Evolutionary conservation across 768 basidiomycete species (phyloP).

Genomic region (Kondoa malvinella): DNA sequence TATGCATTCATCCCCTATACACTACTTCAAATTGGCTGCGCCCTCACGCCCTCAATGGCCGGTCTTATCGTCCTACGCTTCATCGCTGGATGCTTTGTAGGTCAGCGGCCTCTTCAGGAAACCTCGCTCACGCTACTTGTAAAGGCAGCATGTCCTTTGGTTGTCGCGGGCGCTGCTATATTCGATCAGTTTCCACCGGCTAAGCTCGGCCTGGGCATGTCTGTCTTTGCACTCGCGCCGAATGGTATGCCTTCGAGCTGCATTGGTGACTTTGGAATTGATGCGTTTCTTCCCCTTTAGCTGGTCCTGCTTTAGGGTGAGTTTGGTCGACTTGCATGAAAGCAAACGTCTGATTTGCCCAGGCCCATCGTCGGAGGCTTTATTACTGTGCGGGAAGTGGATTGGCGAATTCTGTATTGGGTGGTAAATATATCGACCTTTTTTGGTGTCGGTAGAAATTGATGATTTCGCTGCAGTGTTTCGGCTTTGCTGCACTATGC

Average conservation of each 20-base stretch:
- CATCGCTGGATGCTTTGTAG: too few relatives aligned
- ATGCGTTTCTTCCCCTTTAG: neutral
- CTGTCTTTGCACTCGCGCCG: neutral
- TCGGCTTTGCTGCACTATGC: neutral
- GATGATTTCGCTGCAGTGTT: neutral
- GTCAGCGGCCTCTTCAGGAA: too few relatives aligned
- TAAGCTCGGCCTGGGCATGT: neutral
- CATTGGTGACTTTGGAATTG: too few relatives aligned
- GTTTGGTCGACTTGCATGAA: too few relatives aligned
- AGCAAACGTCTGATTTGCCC: too few relatives aligned
- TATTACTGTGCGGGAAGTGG: neutral
- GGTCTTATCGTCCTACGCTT: too few relatives aligned
- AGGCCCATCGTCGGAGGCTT: neutral
- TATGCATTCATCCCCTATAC: neutral
- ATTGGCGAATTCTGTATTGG: neutral
- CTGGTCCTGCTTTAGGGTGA: neutral
- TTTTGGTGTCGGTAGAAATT: too few relatives aligned
- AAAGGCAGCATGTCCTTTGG: too few relatives aligned
- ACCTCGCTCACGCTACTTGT: too few relatives aligned
- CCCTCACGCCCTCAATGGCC: neutral
- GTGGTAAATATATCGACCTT: neutral
- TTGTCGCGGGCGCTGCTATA: neutral
- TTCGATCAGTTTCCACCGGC: neutral
- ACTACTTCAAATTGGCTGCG: neutral
- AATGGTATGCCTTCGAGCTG: neutral